Percentiles rank a stretch among this genome's conserved stretches.
These are phyloP conservation scores for Chamaecrista fasciculata DNA, from an alignment of 306 rosid genomes.

Conservation along the genomic window DNA sequence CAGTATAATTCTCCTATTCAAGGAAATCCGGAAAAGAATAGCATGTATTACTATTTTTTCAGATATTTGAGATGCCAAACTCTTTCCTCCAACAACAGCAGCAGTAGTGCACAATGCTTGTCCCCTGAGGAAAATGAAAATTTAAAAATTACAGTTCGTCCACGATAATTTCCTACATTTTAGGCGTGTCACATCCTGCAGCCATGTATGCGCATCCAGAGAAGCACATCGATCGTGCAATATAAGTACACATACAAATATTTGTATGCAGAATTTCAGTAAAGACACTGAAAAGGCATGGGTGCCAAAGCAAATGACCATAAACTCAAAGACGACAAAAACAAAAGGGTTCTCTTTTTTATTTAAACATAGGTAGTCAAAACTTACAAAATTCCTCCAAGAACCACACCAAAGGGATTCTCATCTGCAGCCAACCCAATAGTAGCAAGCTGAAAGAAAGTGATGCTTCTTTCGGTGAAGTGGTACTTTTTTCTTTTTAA, in stretches of 20 bases:
- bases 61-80: slow-evolving; percentile 92
- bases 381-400: slow-evolving; percentile 91
- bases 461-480: too few relatives aligned
- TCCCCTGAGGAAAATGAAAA: slow-evolving; percentile 53
- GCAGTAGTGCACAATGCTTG: slow-evolving; percentile 89
- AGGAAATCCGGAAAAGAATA: neutral
- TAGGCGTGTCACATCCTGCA: neutral
- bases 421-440: slow-evolving; percentile 96
- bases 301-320: too few relatives aligned
- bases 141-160: too few relatives aligned
- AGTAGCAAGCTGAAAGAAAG: slow-evolving; percentile 89
- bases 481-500: too few relatives aligned
- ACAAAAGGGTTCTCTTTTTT: too few relatives aligned
- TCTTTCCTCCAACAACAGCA: slow-evolving; percentile 90
- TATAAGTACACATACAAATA: too few relatives aligned
- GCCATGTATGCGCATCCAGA: too few relatives aligned
- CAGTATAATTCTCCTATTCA: too few relatives aligned
- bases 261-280: too few relatives aligned
- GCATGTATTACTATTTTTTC: slow-evolving; percentile 65
- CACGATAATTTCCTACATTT: too few relatives aligned
- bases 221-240: too few relatives aligned
- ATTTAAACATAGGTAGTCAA: slow-evolving; percentile 14
- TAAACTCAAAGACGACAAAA: neutral
- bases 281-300: too few relatives aligned
- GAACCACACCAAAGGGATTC: slow-evolving; percentile 86